Evolutionary conservation across 768 basidiomycete species (phyloP).

Genomic region (Leccinum ochraceum): DNA sequence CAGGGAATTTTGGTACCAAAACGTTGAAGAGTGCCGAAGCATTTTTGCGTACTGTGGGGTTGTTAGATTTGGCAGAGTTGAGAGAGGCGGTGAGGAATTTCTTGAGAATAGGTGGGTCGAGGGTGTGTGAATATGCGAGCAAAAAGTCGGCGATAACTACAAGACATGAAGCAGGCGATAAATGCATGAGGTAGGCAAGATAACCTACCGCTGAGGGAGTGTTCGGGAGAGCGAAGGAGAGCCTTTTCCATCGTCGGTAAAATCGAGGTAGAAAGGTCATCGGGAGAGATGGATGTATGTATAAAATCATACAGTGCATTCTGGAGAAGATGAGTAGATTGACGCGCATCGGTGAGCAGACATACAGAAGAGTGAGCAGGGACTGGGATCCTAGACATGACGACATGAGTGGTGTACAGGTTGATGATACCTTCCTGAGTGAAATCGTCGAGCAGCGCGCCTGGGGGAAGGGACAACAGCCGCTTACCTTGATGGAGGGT

Average conservation of each 20-base stretch:
- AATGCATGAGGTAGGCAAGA: background rate
- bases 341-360: constrained; percentile 5
- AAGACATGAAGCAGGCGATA: no score
- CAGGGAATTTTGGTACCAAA: no score
- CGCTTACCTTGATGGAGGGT: constrained; percentile 46
- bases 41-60: no score
- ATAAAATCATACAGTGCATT: constrained; percentile 63
- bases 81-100: no score
- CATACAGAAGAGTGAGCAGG: constrained; percentile 60
- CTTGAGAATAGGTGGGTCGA: no score
- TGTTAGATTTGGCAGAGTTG: no score
- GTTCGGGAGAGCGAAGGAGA: constrained; percentile 79
- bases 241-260: constrained; percentile 80
- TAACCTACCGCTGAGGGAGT: constrained; percentile 60
- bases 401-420: constrained; percentile 58
- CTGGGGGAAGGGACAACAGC: background rate
- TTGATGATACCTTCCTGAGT: constrained; percentile 55
- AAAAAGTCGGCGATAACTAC: no score
- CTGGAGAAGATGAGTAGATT: constrained; percentile 33
- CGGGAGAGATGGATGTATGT: constrained; percentile 39
- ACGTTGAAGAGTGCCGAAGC: no score
- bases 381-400: constrained; percentile 67
- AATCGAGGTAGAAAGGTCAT: constrained; percentile 47
- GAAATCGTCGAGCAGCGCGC: constrained; percentile 1
- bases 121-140: no score